A percentile compares a stretch with the other conserved stretches of the same genome.
phyloP scores from a whole-genome alignment of 371 early-diverging fungal genomes.

The Thermomucor indicae-seudaticae region DNA sequence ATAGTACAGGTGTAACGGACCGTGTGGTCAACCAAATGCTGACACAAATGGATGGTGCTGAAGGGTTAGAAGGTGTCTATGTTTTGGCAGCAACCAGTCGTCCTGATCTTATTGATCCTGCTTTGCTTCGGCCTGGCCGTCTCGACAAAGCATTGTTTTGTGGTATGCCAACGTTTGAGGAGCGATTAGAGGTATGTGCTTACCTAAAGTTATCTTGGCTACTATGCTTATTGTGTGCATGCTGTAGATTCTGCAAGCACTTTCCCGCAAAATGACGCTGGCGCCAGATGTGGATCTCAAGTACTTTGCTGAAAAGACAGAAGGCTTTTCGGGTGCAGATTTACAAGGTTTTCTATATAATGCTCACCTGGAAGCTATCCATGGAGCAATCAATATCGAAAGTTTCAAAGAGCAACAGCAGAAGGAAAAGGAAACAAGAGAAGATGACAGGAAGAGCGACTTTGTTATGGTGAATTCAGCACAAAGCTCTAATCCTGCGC shows the following conservation, averaged over 20 bases:
- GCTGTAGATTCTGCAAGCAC: conserved; percentile 54
- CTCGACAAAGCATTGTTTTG: conserved; percentile 94
- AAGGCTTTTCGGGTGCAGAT: conserved; percentile 89
- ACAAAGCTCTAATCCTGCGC: conserved; percentile 3
- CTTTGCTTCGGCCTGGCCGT: conserved; percentile 97
- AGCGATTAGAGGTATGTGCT: conserved; percentile 57
- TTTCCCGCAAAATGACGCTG: conserved; percentile 66
- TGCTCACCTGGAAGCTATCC: conserved; percentile 88
- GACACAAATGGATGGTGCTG: conserved; percentile 96
- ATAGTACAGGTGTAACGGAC: conserved; percentile 91
- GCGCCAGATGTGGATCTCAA: conserved; percentile 53
- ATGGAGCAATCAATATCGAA: conserved; percentile 58
- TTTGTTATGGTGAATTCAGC: conserved; percentile 31
- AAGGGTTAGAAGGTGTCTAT: conserved; percentile 86
- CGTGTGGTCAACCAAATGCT: conserved; percentile 96
- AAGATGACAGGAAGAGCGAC: conserved; percentile 22
- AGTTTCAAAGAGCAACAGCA: conserved; percentile 42
- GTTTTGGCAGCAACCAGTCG: conserved; percentile 96
- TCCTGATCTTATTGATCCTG: conserved; percentile 99
- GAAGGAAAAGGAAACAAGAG: conserved; percentile 17
- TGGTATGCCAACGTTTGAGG: conserved; percentile 73
- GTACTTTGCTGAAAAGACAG: conserved; percentile 61
- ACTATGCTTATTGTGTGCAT: neutral
- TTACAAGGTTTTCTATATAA: conserved; percentile 90
- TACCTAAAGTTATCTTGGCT: neutral